These are phyloP conservation scores for Vigna trinervia DNA, from an alignment of 306 rosid species.

Conservation along the genomic window DNA sequence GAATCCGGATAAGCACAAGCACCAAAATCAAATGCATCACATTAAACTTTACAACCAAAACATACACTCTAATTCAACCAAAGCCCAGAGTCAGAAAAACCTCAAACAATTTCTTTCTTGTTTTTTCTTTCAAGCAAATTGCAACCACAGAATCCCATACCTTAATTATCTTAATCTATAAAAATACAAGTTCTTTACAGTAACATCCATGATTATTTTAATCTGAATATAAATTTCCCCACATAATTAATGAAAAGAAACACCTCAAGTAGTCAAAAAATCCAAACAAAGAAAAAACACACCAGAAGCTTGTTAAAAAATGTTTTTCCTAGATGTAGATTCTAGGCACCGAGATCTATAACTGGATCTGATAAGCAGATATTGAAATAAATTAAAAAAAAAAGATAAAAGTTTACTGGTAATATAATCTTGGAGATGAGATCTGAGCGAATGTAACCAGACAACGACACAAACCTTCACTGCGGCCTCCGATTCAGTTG, in stretches of 20 bases:
- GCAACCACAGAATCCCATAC: no score
- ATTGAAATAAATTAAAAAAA: background rate
- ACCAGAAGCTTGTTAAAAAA: background rate
- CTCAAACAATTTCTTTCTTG: background rate
- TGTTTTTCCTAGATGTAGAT: conserved; percentile 38
- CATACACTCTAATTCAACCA: conserved; percentile 16
- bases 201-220: background rate
- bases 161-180: background rate
- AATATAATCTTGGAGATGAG: conserved; percentile 45
- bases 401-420: background rate
- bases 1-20: conserved; percentile 16
- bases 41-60: background rate
- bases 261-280: background rate
- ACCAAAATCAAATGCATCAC: background rate
- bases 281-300: conserved; percentile 7
- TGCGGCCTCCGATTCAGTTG: conserved; percentile 97
- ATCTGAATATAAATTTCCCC: background rate
- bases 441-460: conserved; percentile 42
- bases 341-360: conserved; percentile 43
- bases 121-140: background rate
- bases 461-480: conserved; percentile 53
- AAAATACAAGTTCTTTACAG: background rate
- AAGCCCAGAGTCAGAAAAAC: background rate
- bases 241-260: background rate
- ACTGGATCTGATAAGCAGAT: conserved; percentile 51